Evolutionary conservation across 495 filamentous ascomycete species (phyloP), one percentile per base, ranked within the genome.

Genomic region (Penicillium soppii): DNA sequence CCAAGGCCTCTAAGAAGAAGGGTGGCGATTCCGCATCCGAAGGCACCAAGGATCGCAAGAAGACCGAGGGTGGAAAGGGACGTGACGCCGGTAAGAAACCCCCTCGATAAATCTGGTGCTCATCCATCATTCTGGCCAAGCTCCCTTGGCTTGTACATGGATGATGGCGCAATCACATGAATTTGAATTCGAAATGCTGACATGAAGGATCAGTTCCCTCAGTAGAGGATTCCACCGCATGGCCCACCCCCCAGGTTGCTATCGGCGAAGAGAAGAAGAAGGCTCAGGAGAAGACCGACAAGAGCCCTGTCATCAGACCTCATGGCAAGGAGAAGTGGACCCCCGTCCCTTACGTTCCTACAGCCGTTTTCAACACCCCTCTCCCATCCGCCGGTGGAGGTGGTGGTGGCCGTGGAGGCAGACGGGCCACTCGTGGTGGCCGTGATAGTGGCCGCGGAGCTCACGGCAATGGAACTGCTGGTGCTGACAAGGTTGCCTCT

Each of bases 221-320:
- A 4, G 86, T 87, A 29, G 87, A 81, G 43, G 90, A 95, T 68
- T 76, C 87, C 32, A 74, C 80, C 23, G 84, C 83, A 23, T 98
- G 94, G 94, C 94, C 94, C 16, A 96, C 94, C 7, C 91, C 91
- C 1, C 87, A 96, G 47, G 85, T 79, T 37, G 89, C 87, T 3
- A 78, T 87, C 26, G 83, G 84, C 32, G 83, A 87, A 52, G 86
- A 88, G 52, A 86, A 86, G 72, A 89, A 83, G 58, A 88, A 89
- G 60, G 50, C 71, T 6, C 82, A 87, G 25, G 80, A 82, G 35
- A 78, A 84, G 62, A 63, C 64, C 3, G 87, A 87, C 32, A 81
- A 82, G 64, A 81, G 56, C 58, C 69, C 66, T 56, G 71, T 42
- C 49, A 74, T 65, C 58, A 74, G 69, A 54, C 65, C 81, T 15